These are phyloP conservation scores for Phytophthora sp. DNA, from an alignment of 352 stramenopile genomes.

Conservation along the genomic window DNA sequence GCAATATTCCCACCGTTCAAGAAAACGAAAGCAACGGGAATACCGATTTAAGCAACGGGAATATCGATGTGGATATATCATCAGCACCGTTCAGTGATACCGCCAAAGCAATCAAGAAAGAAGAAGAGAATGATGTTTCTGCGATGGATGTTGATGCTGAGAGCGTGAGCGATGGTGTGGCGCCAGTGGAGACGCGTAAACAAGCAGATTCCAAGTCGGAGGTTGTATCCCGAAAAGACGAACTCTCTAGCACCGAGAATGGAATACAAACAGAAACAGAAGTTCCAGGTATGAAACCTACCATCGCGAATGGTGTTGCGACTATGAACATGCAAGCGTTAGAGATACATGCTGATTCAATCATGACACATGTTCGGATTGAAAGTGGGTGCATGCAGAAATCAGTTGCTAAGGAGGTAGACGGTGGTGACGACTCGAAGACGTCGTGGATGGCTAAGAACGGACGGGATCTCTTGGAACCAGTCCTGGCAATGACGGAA, in stretches of 20 bases:
- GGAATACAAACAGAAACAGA: neutral
- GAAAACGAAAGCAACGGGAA: neutral
- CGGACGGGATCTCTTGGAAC: slow-evolving; percentile 54
- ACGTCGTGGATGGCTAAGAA: slow-evolving; percentile 33
- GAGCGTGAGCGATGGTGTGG: slow-evolving; percentile 1
- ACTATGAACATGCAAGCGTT: slow-evolving; percentile 19
- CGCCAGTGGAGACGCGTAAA: slow-evolving; percentile 3
- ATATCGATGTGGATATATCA: slow-evolving; percentile 19
- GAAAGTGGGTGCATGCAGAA: slow-evolving; percentile 78
- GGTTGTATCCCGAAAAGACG: slow-evolving; percentile 4
- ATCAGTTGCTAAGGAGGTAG: slow-evolving; percentile 29
- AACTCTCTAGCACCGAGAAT: slow-evolving; percentile 8
- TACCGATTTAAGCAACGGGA: neutral
- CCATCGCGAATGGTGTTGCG: slow-evolving; percentile 15
- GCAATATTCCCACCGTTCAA: slow-evolving; percentile 10
- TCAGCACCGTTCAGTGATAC: slow-evolving; percentile 1
- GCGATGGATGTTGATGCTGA: slow-evolving; percentile 41
- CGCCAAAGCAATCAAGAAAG: slow-evolving; percentile 18
- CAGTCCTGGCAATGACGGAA: slow-evolving; percentile 66
- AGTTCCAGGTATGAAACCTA: slow-evolving; percentile 10
- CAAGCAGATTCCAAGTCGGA: slow-evolving; percentile 16
- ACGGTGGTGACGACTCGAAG: slow-evolving; percentile 32
- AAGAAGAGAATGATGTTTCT: slow-evolving; percentile 15
- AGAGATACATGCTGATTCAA: slow-evolving; percentile 46
- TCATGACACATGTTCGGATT: slow-evolving; percentile 72